phyloP scores from a whole-genome alignment of 441 rosid species.

The Erodium trifolium region DNA sequence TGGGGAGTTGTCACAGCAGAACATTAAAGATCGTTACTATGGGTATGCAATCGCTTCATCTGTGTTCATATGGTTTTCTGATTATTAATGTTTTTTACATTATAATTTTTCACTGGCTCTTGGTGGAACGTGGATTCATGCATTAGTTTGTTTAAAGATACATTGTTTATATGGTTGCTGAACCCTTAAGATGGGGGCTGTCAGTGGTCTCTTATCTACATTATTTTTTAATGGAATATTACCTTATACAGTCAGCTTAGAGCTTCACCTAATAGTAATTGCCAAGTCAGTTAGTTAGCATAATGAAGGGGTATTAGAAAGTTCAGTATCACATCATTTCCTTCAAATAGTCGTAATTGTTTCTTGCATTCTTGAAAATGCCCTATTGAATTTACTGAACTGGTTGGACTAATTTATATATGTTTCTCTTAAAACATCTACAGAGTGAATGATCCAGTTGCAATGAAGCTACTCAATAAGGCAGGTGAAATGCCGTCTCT shows the following conservation, averaged over 20 bases:
- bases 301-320: too few species aligned
- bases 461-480: slow-evolving; percentile 76
- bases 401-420: neutral
- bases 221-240: too few species aligned
- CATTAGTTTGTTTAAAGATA: too few species aligned
- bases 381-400: too few species aligned
- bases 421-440: slow-evolving; percentile 10
- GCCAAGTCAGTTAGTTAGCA: too few species aligned
- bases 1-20: slow-evolving; percentile 93
- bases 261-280: too few species aligned
- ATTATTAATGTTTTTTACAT: neutral
- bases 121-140: neutral
- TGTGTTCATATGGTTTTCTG: neutral
- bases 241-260: too few species aligned
- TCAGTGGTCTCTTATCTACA: too few species aligned
- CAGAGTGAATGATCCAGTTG: slow-evolving; percentile 93
- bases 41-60: slow-evolving; percentile 41
- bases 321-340: too few species aligned
- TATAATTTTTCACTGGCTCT: neutral
- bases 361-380: neutral
- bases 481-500: slow-evolving; percentile 95
- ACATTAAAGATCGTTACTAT: slow-evolving; percentile 91
- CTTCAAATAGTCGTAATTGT: too few species aligned
- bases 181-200: too few species aligned
- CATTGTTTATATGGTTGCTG: too few species aligned